phyloP scores from a whole-genome alignment of 768 basidiomycete species.

The Rubroboletus pulcherrimus region DNA sequence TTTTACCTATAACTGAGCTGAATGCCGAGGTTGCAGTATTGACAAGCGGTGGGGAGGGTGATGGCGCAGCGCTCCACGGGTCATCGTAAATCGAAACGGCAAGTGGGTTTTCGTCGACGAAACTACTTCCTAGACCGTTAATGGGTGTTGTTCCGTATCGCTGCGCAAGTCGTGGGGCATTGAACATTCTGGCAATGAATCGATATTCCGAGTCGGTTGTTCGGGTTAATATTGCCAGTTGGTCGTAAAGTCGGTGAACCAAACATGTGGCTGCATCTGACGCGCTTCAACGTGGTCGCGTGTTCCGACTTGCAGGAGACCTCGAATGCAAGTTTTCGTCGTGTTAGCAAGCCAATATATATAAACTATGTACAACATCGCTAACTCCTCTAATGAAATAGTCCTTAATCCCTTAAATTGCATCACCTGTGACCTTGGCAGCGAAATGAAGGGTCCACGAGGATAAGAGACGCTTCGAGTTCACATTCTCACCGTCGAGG shows the following conservation, averaged over 20 bases:
- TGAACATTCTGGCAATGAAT: conserved; percentile 61
- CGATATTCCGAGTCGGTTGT: conserved; percentile 6
- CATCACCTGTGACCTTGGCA: conserved; percentile 55
- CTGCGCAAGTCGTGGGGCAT: conserved; percentile 72
- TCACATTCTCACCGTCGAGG: conserved; percentile 81
- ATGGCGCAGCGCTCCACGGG: conserved; percentile 75
- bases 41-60: conserved; percentile 61
- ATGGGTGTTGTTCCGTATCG: conserved; percentile 57
- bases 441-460: conserved; percentile 96
- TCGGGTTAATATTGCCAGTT: conserved; percentile 3
- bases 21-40: conserved; percentile 53
- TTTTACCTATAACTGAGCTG: conserved; percentile 64
- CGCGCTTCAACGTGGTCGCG: conserved; percentile 2
- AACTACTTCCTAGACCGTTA: conserved; percentile 64
- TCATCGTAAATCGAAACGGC: conserved; percentile 74
- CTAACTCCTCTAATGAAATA: conserved; percentile 12
- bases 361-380: conserved; percentile 21
- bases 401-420: conserved; percentile 17
- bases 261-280: conserved; percentile 11
- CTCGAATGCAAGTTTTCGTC: background rate
- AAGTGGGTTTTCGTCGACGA: conserved; percentile 75
- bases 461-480: conserved; percentile 74
- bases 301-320: background rate
- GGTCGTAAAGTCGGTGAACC: conserved; percentile 4
- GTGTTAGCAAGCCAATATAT: conserved; percentile 18